Conservation (phyloP, 2,329 filamentous ascomycete species). For the Trichoderma sp. region DNA sequence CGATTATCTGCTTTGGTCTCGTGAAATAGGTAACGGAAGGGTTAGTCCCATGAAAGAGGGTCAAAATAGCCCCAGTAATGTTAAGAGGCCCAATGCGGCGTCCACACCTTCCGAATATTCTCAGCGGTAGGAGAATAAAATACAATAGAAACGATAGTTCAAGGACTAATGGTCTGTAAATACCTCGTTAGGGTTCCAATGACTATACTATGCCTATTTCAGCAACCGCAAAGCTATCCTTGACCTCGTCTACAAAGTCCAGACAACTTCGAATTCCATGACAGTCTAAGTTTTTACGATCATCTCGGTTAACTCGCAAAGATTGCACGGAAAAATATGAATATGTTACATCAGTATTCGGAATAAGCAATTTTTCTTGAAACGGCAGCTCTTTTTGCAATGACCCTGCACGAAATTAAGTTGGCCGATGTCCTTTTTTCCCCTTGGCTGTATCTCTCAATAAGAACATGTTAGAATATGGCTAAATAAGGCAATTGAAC, state of each 20-base stretch:
- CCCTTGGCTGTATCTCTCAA: not conserved
- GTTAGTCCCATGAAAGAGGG: not conserved
- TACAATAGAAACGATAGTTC: not conserved
- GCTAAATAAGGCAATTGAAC: not conserved
- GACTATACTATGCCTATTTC: not conserved
- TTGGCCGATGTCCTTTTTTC: not conserved
- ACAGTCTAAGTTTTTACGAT: not conserved
- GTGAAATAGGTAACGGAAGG: not conserved
- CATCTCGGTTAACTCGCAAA: not conserved
- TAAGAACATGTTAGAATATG: not conserved
- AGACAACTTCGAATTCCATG: no score
- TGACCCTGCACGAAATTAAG: not conserved
- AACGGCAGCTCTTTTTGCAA: not conserved
- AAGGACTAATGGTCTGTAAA: not conserved
- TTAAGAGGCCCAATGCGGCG: not conserved
- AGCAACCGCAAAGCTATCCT: not conserved
- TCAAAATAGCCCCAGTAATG: not conserved
- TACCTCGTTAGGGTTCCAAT: not conserved
- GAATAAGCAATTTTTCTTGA: not conserved
- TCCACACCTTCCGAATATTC: not conserved
- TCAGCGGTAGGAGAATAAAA: not conserved
- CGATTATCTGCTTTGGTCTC: not conserved
- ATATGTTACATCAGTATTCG: not conserved
- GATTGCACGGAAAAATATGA: not conserved
- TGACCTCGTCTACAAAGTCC: not conserved